Evolutionary conservation across 257 asterid species (phyloP), one percentile per base, ranked within the genome.

Genomic region (Osmanthus fragrans): DNA sequence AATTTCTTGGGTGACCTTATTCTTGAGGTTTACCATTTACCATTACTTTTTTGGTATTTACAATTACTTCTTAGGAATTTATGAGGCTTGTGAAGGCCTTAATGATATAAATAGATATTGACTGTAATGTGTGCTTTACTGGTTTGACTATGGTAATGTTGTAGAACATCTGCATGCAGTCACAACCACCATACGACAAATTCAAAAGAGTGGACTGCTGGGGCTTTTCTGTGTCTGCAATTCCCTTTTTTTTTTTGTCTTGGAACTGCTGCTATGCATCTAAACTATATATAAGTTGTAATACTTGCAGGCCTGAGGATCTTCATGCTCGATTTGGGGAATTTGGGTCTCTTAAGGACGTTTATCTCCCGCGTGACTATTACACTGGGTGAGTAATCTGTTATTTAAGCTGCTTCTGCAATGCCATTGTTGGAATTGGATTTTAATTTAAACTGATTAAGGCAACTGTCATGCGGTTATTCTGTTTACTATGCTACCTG

Each of bases 321-420:
- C 96, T 92, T 45, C 93, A 87, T 23, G 86, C 85, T 64, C 86
- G 85, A 23, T 92, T 92, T 81, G 88, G 87, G 51, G 89, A 92
- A 76, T 90, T 89, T 77, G 97, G 93, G 71, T 91, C 89, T 2
- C 72, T 92, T 4, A 92, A 90, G 86, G 92, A 92, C 75, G 58
- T 92, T 51, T 92, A 88, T 72, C 79, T 90, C 75, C 97, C 94
- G 0, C 86, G 88, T 25, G 90, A 88, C 73, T 90, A 88, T 75
- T 83, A 86, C 73, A 83, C 92, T 1, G 88, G 94, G 96, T 90
- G 69, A 84, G 91, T 72, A 56, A 25, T 54, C 33, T 32, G n/a
- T 33, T 11, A 58, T 8, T 58, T 58, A 36, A 27, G 40, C 39
- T 73, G 21, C 42, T 74, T 16, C 13, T 21, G 2, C n/a, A 54